Evolutionary conservation across 306 rosid genomes (phyloP), one percentile per base, ranked within the genome.

Genomic region (Acacia melanoxylon): DNA sequence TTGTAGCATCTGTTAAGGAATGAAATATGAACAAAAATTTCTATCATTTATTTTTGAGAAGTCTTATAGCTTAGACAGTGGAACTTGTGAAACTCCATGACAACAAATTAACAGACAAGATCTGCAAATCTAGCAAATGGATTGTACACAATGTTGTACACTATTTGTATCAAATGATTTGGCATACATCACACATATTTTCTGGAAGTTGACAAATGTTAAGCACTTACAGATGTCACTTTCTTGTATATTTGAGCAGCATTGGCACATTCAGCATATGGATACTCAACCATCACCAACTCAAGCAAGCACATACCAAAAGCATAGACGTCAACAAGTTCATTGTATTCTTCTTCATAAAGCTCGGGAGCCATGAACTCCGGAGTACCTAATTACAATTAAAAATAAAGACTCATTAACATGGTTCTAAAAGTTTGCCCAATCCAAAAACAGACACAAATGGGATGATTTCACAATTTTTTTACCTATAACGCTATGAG

Each of bases 311-410:
- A 95, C 99, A 95, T 93, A 81, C 99, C 99, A 81, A 95, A 95
- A 76, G 99, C 98, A 83, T 95, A 95, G 77, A 95, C 88, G 86
- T 95, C 99, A 58, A 95, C 98, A 84, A 95, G 97, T 85, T 95
- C 99, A 16, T 95, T 92, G 78, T 95, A 95, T 83, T 95, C 99
- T 87, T 93, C 98, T 86, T 95, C 98, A 29, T 95, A 95, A 44
- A 95, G 94, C 86, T 95, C 99, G 4, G 99, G 99, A 8, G 99
- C 99, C 99, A 95, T 95, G 85, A 95, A 95, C 90, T 95, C 99
- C 0, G 99, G 99, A 51, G 99, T 96, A 76, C 99, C 98, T 95
- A 75, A 67, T 63, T 59, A 76, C 79, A 79, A 48, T 68, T 69
- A 27, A 83, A 83, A 72, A 82, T 73, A 83, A 24, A 40, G 10